These are phyloP conservation scores for Fraxinus platypoda DNA, from an alignment of 305 asterid genomes.

Conservation along the genomic window DNA sequence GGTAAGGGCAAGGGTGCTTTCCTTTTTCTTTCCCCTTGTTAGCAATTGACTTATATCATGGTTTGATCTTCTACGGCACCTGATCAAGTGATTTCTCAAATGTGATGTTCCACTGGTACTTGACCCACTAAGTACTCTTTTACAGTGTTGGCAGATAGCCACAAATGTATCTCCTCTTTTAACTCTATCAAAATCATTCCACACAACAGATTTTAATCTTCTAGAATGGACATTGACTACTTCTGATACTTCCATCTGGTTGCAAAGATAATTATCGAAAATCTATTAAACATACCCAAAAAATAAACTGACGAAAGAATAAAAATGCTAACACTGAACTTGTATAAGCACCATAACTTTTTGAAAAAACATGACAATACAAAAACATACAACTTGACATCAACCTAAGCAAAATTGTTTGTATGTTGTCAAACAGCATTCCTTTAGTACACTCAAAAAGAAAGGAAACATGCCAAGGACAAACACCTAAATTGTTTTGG, in stretches of 20 bases:
- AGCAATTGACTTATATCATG: constrained; percentile 60
- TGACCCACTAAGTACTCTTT: constrained; percentile 86
- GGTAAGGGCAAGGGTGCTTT: constrained; percentile 45
- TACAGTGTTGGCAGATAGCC: constrained; percentile 84
- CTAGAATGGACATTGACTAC: constrained; percentile 75
- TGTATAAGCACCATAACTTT: neutral
- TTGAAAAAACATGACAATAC: neutral
- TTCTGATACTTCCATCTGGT: constrained; percentile 57
- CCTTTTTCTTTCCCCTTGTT: constrained; percentile 76
- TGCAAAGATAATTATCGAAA: constrained; percentile 2
- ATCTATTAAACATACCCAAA: constrained; percentile 21
- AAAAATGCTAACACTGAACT: neutral
- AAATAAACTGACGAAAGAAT: neutral
- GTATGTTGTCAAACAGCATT: neutral
- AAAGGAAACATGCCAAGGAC: neutral
- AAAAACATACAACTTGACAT: neutral
- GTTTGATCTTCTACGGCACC: constrained; percentile 74
- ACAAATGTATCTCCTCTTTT: constrained; percentile 74
- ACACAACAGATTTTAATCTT: constrained; percentile 81
- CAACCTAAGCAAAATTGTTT: neutral
- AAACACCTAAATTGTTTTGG: neutral
- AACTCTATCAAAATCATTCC: constrained; percentile 94
- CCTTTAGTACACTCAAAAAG: neutral
- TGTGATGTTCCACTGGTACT: constrained; percentile 96
- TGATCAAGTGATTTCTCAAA: constrained; percentile 80